Evolutionary conservation across 1,284 basidiomycete genomes (phyloP).

Genomic region (Phenoliferia sp.): DNA sequence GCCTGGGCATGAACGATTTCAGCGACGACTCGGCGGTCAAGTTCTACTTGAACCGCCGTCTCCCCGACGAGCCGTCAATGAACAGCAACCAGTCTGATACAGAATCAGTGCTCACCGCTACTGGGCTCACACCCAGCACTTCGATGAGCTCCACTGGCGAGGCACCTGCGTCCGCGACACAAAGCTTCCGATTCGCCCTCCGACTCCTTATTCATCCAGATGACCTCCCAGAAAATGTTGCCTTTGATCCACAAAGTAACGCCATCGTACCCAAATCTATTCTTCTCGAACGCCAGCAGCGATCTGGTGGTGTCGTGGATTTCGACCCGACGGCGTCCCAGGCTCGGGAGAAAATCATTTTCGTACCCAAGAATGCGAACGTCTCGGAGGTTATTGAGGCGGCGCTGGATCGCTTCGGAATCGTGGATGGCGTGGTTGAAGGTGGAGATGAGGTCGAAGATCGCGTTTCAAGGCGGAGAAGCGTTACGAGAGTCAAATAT

Average conservation of each 20-base stretch:
- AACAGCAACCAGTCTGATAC: background rate
- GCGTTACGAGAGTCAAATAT: slow-evolving; percentile 73
- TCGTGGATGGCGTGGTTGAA: slow-evolving; percentile 90
- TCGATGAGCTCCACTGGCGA: background rate
- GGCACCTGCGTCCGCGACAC: background rate
- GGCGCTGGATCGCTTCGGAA: slow-evolving; percentile 85
- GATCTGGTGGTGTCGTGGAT: background rate
- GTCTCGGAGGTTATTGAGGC: slow-evolving; percentile 94
- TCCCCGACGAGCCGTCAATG: slow-evolving; percentile 4
- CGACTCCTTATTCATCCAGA: slow-evolving; percentile 79
- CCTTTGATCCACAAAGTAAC: slow-evolving; percentile 84
- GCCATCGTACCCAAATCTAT: slow-evolving; percentile 71
- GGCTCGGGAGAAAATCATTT: slow-evolving; percentile 61
- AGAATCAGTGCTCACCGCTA: background rate
- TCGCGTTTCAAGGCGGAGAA: slow-evolving; percentile 73
- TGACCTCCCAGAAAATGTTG: slow-evolving; percentile 88
- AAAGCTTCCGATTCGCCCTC: slow-evolving; percentile 65
- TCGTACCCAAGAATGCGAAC: slow-evolving; percentile 87
- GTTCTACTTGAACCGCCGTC: slow-evolving; percentile 73
- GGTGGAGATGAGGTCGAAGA: slow-evolving; percentile 97
- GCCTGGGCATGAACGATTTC: slow-evolving; percentile 91
- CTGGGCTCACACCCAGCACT: background rate
- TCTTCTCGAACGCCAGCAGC: slow-evolving; percentile 32
- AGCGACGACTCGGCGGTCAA: slow-evolving; percentile 95
- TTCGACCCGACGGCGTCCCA: slow-evolving; percentile 1